These are phyloP conservation scores for Podaxis mareebaensis DNA, from an alignment of 768 basidiomycete species.

Conservation along the genomic window DNA sequence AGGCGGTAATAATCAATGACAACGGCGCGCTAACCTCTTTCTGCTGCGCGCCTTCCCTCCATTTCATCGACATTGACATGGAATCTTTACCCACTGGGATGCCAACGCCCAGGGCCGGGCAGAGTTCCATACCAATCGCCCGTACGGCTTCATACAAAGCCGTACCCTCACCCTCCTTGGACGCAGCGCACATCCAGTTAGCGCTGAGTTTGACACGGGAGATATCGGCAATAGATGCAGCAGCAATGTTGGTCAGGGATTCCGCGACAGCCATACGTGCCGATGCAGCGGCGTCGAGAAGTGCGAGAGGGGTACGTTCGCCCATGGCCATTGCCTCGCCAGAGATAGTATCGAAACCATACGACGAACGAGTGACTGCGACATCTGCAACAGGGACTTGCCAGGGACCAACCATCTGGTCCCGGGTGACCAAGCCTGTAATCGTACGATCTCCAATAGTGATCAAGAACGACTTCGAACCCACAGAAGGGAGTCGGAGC, in stretches of 20 bases:
- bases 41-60: conserved; percentile 60
- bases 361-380: conserved; percentile 92
- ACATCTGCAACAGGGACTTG: conserved; percentile 98
- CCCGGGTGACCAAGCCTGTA: conserved; percentile 91
- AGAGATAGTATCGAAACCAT: conserved; percentile 80
- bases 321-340: conserved; percentile 99
- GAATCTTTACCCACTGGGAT: conserved; percentile 99
- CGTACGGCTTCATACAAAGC: conserved; percentile 87
- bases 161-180: conserved; percentile 84
- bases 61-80: conserved; percentile 99
- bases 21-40: conserved; percentile 89
- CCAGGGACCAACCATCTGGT: conserved; percentile 99
- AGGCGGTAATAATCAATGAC: conserved; percentile 94
- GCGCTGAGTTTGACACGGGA: conserved; percentile 90
- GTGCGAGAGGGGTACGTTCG: conserved; percentile 90
- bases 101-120: conserved; percentile 88
- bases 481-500: conserved; percentile 88
- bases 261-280: conserved; percentile 97
- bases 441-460: conserved; percentile 96
- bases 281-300: conserved; percentile 85
- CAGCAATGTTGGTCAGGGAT: conserved; percentile 87
- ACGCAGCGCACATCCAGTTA: conserved; percentile 99
- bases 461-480: conserved; percentile 95
- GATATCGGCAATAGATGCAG: conserved; percentile 71
- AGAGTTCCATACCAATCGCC: conserved; percentile 91